These are phyloP conservation scores for Mycena alexandri DNA, from an alignment of 768 basidiomycete genomes.

Conservation along the genomic window DNA sequence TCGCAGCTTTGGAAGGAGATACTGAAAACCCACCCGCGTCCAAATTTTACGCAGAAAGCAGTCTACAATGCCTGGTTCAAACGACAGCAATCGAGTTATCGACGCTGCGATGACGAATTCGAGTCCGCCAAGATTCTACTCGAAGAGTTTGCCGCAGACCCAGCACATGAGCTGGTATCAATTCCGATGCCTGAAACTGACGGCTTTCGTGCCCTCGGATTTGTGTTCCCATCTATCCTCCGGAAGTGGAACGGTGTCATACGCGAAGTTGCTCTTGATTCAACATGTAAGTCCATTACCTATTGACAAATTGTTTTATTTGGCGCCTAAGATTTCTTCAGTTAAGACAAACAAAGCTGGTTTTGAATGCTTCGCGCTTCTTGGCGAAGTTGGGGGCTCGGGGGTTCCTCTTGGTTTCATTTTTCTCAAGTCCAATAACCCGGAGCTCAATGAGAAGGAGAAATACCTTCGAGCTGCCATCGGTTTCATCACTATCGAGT, in stretches of 20 bases:
- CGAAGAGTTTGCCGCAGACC: not conserved
- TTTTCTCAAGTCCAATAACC: slow-evolving; percentile 32
- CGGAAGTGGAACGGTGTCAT: slow-evolving; percentile 31
- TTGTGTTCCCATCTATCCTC: slow-evolving; percentile 27
- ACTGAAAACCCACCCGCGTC: slow-evolving; percentile 25
- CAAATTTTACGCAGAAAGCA: slow-evolving; percentile 26
- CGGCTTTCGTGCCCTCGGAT: not conserved
- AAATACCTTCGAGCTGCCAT: too few relatives aligned
- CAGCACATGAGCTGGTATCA: not conserved
- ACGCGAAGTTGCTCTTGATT: slow-evolving; percentile 39
- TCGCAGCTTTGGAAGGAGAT: slow-evolving; percentile 37
- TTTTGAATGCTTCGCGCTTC: slow-evolving; percentile 39
- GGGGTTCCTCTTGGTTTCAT: slow-evolving; percentile 41
- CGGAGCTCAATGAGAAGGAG: too few relatives aligned
- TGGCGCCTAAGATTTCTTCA: too few relatives aligned
- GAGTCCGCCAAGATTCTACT: slow-evolving; percentile 21
- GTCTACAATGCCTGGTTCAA: slow-evolving; percentile 32
- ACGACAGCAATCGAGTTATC: slow-evolving; percentile 27
- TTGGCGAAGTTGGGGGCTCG: slow-evolving; percentile 42
- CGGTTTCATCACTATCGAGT: too few relatives aligned
- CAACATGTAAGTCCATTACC: too few relatives aligned
- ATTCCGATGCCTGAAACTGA: slow-evolving; percentile 4
- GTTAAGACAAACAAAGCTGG: slow-evolving; percentile 40
- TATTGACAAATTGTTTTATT: too few relatives aligned
- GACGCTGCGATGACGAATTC: too few relatives aligned